A percentile compares a stretch with the other conserved stretches of the same genome.
These are phyloP conservation scores for Agapanthus africanus DNA, from an alignment of 106 monocot genomes.

Conservation along the genomic window DNA sequence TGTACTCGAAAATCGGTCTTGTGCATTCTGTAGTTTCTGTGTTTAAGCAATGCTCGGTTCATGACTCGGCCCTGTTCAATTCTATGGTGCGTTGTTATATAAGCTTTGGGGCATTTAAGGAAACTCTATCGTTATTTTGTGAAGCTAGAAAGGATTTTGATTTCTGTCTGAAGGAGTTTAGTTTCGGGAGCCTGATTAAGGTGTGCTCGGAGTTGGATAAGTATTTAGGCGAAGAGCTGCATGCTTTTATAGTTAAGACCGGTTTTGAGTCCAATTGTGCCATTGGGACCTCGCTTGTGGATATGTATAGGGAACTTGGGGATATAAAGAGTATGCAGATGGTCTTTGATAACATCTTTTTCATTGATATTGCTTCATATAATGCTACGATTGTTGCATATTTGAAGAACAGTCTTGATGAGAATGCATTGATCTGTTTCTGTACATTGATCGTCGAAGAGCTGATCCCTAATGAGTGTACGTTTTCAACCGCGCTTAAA, in stretches of 20 bases:
- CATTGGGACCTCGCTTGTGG: constrained; percentile 73
- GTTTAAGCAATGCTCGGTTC: constrained; percentile 21
- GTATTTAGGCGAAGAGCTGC: constrained; percentile 39
- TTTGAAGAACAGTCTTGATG: constrained; percentile 33
- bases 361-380: constrained; percentile 46
- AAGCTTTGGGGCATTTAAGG: constrained; percentile 18
- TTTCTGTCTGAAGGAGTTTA: constrained; percentile 45
- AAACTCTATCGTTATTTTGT: constrained; percentile 40
- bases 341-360: constrained; percentile 22
- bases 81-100: constrained; percentile 62
- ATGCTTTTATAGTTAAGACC: constrained; percentile 49
- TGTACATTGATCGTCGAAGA: constrained; percentile 22
- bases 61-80: constrained; percentile 56
- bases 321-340: constrained; percentile 42
- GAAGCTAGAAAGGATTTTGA: constrained; percentile 21
- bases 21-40: constrained; percentile 25
- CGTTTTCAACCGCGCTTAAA: constrained; percentile 52
- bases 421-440: constrained; percentile 33
- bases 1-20: constrained; percentile 55
- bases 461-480: constrained; percentile 63
- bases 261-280: constrained; percentile 59
- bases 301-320: constrained; percentile 61
- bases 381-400: constrained; percentile 68
- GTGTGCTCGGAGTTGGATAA: constrained; percentile 41
- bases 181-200: constrained; percentile 47